A percentile compares a stretch with the other conserved stretches of the same genome.
Conservation (phyloP, 2,329 filamentous ascomycete species). For the Penicillium thymicola region DNA sequence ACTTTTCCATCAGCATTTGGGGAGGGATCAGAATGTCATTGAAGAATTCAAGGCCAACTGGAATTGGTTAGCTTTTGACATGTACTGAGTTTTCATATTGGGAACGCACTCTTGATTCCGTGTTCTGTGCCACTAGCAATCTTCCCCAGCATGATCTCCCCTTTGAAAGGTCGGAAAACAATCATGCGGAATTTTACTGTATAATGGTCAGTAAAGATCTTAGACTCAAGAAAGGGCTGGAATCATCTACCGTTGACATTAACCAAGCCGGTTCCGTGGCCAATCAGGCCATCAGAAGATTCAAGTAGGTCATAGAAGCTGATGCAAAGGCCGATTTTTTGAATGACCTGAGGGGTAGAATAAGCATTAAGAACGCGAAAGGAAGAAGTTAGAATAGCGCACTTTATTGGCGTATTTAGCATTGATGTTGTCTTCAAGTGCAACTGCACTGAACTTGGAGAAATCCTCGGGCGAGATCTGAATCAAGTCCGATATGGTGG, state of each 20-base stretch:
- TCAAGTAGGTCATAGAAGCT: slow-evolving; percentile 88
- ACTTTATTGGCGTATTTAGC: slow-evolving; percentile 94
- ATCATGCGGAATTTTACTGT: slow-evolving; percentile 87
- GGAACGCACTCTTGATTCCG: slow-evolving; percentile 63
- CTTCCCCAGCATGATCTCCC: slow-evolving; percentile 81
- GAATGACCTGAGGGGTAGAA: slow-evolving; percentile 64
- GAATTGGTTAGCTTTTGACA: slow-evolving; percentile 11
- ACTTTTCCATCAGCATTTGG: slow-evolving; percentile 70
- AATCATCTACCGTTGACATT: slow-evolving; percentile 75
- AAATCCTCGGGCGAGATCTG: slow-evolving; percentile 90
- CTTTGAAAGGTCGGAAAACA: slow-evolving; percentile 94
- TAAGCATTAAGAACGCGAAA: neutral
- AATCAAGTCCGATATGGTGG: slow-evolving; percentile 89
- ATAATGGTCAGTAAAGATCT: slow-evolving; percentile 1
- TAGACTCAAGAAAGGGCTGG: neutral
- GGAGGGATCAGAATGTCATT: slow-evolving; percentile 82
- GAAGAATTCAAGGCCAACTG: slow-evolving; percentile 86
- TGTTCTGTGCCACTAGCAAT: slow-evolving; percentile 71
- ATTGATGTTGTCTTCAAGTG: slow-evolving; percentile 96
- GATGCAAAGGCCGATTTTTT: slow-evolving; percentile 90
- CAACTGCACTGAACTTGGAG: slow-evolving; percentile 71
- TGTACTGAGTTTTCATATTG: slow-evolving; percentile 18
- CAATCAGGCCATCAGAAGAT: slow-evolving; percentile 88
- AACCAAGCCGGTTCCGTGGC: slow-evolving; percentile 84
- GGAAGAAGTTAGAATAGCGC: neutral